phyloP scores from a whole-genome alignment of 257 asterid species.

The Solanum sejunctum region DNA sequence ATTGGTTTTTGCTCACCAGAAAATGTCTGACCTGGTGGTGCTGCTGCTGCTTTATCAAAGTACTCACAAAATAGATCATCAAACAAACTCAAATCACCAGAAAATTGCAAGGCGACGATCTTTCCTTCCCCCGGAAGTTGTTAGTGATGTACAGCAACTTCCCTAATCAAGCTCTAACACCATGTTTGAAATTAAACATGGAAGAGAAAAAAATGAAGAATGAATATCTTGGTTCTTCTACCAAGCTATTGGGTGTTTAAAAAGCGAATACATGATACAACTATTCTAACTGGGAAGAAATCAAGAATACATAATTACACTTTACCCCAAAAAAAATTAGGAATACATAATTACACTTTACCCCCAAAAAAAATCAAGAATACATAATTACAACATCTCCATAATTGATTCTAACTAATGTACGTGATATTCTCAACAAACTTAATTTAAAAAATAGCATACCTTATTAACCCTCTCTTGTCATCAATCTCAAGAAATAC shows the following conservation, averaged over 20 bases:
- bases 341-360: neutral
- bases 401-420: neutral
- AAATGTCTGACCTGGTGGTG: neutral
- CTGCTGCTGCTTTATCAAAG: neutral
- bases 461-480: slow-evolving; percentile 74
- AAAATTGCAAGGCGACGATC: neutral
- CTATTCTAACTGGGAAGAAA: neutral
- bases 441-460: neutral
- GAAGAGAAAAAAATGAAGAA: neutral
- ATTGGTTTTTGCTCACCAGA: neutral
- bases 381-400: neutral
- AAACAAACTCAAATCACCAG: neutral
- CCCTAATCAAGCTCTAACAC: neutral
- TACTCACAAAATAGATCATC: neutral
- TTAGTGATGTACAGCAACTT: neutral
- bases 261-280: neutral
- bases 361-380: neutral
- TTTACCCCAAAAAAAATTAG: neutral
- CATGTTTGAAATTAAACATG: neutral
- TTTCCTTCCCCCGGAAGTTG: neutral
- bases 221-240: neutral
- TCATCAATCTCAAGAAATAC: slow-evolving; percentile 52
- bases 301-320: neutral
- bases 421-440: neutral
- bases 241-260: neutral